Percentiles rank a stretch among this genome's conserved stretches.
These are phyloP conservation scores for Stagonosporopsis chrysanthemi DNA, from an alignment of 2,329 filamentous ascomycete genomes.

Conservation along the genomic window DNA sequence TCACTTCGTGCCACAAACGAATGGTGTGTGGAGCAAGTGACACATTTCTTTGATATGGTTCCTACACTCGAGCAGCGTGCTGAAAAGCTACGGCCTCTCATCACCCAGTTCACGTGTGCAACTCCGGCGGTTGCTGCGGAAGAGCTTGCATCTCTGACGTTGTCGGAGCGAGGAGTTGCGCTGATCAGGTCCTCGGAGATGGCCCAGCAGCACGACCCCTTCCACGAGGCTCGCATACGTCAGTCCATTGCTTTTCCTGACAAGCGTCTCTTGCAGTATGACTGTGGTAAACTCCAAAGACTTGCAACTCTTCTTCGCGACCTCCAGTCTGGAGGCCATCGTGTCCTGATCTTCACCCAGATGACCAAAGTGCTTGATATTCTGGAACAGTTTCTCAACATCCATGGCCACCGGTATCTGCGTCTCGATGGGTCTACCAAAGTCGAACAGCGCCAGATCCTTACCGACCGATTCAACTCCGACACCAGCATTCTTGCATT, in stretches of 20 bases:
- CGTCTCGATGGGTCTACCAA: constrained; percentile 96
- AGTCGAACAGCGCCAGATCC: constrained; percentile 91
- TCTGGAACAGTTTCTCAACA: constrained; percentile 95
- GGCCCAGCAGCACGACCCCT: constrained; percentile 72
- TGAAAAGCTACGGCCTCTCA: constrained; percentile 72
- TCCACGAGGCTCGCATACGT: constrained; percentile 91
- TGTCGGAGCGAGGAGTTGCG: constrained; percentile 64
- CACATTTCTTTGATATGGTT: constrained; percentile 70
- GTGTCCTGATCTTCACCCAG: constrained; percentile 97
- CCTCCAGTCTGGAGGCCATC: constrained; percentile 87
- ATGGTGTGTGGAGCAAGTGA: constrained; percentile 78
- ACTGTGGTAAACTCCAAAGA: constrained; percentile 94
- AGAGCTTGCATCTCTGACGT: constrained; percentile 74
- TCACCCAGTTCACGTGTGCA: constrained; percentile 90
- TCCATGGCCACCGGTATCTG: constrained; percentile 95
- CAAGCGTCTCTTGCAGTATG: constrained; percentile 93
- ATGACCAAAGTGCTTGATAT: constrained; percentile 99
- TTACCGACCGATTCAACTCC: constrained; percentile 96
- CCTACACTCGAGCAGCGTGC: constrained; percentile 77
- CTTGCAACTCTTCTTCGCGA: constrained; percentile 85
- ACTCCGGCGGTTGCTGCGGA: constrained; percentile 87
- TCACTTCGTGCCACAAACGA: constrained; percentile 51
- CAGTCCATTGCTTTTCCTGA: constrained; percentile 96
- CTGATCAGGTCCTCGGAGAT: constrained; percentile 64
- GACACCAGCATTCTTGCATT: constrained; percentile 92